Evolutionary conservation across 345 rosid genomes (phyloP).

Genomic region (Rubroshorea leprosula): DNA sequence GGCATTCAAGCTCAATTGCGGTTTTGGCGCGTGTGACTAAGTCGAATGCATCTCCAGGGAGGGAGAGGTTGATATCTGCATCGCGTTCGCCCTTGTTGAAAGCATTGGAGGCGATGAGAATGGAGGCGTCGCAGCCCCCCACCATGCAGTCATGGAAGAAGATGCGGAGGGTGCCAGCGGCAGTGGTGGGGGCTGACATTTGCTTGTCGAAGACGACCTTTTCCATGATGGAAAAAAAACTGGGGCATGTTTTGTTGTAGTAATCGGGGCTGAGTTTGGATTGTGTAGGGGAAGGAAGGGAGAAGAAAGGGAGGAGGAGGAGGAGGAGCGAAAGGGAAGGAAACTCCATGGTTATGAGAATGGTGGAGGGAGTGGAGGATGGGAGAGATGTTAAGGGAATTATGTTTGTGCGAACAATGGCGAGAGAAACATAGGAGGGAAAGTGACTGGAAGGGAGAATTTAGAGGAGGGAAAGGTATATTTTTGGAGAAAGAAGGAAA

Average conservation of each 20-base stretch:
- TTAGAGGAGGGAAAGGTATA: neutral
- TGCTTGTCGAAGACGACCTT: constrained; percentile 44
- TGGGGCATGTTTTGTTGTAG: constrained; percentile 56
- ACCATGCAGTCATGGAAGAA: constrained; percentile 79
- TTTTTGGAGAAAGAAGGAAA: neutral
- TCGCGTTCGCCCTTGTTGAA: constrained; percentile 60
- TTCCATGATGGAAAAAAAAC: constrained; percentile 35
- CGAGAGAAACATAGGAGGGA: neutral
- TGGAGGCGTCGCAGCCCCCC: constrained; percentile 65
- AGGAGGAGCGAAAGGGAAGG: neutral
- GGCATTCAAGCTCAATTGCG: constrained; percentile 67
- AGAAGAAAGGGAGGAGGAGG: neutral
- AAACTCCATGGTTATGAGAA: constrained; percentile 6
- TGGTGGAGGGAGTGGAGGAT: neutral
- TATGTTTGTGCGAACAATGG: neutral
- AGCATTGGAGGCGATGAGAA: constrained; percentile 52
- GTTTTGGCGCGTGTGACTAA: constrained; percentile 50
- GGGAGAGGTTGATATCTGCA: constrained; percentile 45
- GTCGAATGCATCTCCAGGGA: constrained; percentile 77
- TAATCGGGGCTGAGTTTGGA: constrained; percentile 28
- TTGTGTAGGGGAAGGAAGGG: neutral
- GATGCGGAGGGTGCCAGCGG: constrained; percentile 60
- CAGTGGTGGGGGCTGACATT: constrained; percentile 49
- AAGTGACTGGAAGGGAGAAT: constrained; percentile 6
- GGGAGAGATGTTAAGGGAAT: neutral